Evolutionary conservation across 2,329 filamentous ascomycete genomes (phyloP).

Genomic region (Fusarium oligoseptatum): DNA sequence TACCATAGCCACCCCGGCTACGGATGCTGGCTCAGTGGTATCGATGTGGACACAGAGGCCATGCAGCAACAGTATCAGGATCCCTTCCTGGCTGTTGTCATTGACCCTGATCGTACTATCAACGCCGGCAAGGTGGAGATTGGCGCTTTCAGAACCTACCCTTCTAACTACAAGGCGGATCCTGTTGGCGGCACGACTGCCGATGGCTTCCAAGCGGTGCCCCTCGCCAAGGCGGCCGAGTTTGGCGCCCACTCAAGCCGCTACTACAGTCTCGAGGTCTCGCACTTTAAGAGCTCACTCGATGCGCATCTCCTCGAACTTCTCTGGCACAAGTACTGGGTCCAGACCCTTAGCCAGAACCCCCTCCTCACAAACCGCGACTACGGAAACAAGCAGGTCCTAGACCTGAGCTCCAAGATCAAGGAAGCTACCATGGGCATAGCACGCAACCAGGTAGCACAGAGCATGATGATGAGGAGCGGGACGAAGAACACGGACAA

Average conservation of each 20-base stretch:
- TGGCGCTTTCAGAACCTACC: slow-evolving; percentile 93
- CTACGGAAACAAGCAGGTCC: slow-evolving; percentile 92
- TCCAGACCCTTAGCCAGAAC: slow-evolving; percentile 92
- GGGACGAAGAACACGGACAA: slow-evolving; percentile 53
- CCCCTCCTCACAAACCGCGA: slow-evolving; percentile 93
- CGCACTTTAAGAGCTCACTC: slow-evolving; percentile 93
- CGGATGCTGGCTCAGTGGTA: slow-evolving; percentile 96
- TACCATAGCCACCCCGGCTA: slow-evolving; percentile 98
- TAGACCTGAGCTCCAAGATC: slow-evolving; percentile 88
- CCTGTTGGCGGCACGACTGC: slow-evolving; percentile 37
- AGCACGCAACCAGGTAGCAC: slow-evolving; percentile 43
- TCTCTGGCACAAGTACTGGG: slow-evolving; percentile 99
- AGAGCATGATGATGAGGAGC: slow-evolving; percentile 44
- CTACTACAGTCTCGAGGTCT: slow-evolving; percentile 93
- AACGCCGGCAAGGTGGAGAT: slow-evolving; percentile 97
- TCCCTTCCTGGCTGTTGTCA: slow-evolving; percentile 94
- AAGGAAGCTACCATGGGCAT: slow-evolving; percentile 67
- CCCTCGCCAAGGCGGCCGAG: slow-evolving; percentile 92
- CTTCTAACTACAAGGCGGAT: slow-evolving; percentile 75
- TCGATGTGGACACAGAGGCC: slow-evolving; percentile 90
- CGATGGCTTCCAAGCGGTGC: slow-evolving; percentile 82
- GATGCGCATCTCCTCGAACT: slow-evolving; percentile 88
- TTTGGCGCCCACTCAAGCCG: slow-evolving; percentile 92
- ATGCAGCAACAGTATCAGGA: slow-evolving; percentile 89
- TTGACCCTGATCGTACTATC: slow-evolving; percentile 96